Evolutionary conservation across 2,329 filamentous ascomycete species (phyloP).

Genomic region (Beauveria scarabaeidicola): DNA sequence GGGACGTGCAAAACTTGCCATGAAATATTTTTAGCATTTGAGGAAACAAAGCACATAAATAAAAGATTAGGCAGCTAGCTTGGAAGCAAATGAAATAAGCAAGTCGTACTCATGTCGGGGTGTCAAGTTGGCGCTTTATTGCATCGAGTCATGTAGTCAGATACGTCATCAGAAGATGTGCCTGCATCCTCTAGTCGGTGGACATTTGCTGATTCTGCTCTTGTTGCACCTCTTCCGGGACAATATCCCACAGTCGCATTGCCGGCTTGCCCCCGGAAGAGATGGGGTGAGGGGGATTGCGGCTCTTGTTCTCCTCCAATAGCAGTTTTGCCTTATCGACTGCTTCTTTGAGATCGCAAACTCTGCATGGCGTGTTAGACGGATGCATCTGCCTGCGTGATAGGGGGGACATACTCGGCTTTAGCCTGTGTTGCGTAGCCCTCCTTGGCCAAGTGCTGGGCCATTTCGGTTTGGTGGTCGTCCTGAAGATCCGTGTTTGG

Average conservation of each 20-base stretch:
- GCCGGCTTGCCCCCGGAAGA: conserved; percentile 13
- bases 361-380: conserved; percentile 13
- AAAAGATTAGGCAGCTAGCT: neutral
- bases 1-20: conserved; percentile 41
- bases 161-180: neutral
- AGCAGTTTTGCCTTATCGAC: conserved; percentile 30
- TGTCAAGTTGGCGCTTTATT: neutral
- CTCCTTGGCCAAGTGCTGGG: conserved; percentile 62
- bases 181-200: conserved; percentile 26
- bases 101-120: neutral
- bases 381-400: neutral
- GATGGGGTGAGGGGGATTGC: conserved; percentile 26
- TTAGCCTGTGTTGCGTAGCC: conserved; percentile 69
- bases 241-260: conserved; percentile 28
- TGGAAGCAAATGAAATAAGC: neutral
- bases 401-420: conserved; percentile 44
- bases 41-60: neutral
- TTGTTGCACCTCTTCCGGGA: conserved; percentile 22
- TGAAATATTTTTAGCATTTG: neutral
- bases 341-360: conserved; percentile 26
- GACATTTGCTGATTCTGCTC: conserved; percentile 31
- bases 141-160: neutral
- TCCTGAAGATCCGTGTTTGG: conserved; percentile 75
- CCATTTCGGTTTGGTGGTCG: conserved; percentile 87
- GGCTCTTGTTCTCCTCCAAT: conserved; percentile 26